These are phyloP conservation scores for Recurvomyces mirabilis DNA, from an alignment of 495 filamentous ascomycete species.

Conservation along the genomic window DNA sequence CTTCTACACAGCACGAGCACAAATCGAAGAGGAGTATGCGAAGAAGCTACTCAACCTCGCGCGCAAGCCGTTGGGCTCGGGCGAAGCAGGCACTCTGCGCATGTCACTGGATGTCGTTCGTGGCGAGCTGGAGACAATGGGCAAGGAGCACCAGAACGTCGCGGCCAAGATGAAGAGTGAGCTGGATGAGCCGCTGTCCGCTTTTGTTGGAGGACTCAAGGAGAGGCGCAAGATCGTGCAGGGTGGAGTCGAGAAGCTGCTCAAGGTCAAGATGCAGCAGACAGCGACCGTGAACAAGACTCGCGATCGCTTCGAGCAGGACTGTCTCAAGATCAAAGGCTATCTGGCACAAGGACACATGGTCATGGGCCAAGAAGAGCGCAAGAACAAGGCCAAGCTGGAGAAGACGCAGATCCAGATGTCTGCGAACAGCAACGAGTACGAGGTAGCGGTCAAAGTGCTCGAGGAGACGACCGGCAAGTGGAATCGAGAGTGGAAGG, in stretches of 20 bases:
- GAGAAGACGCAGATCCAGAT: slow-evolving; percentile 97
- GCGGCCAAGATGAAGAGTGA: slow-evolving; percentile 92
- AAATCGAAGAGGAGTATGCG: slow-evolving; percentile 97
- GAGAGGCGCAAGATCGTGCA: slow-evolving; percentile 95
- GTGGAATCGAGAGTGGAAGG: slow-evolving; percentile 98
- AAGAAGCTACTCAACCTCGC: slow-evolving; percentile 76
- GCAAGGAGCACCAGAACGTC: slow-evolving; percentile 80
- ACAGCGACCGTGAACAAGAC: slow-evolving; percentile 89
- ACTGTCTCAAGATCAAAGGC: slow-evolving; percentile 95
- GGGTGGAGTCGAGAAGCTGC: slow-evolving; percentile 77
- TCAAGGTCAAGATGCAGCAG: slow-evolving; percentile 87
- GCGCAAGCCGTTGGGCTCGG: slow-evolving; percentile 82
- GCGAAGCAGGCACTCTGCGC: slow-evolving; percentile 73
- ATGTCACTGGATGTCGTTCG: slow-evolving; percentile 76
- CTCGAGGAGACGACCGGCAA: slow-evolving; percentile 92
- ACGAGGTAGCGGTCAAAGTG: slow-evolving; percentile 80
- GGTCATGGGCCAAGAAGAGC: slow-evolving; percentile 99
- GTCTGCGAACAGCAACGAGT: slow-evolving; percentile 80
- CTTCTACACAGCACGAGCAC: slow-evolving; percentile 84
- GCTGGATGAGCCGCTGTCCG: slow-evolving; percentile 85
- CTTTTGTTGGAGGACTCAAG: slow-evolving; percentile 87
- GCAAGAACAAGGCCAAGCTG: slow-evolving; percentile 96
- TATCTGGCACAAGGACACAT: slow-evolving; percentile 98
- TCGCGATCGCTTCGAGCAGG: slow-evolving; percentile 89
- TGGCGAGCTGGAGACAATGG: slow-evolving; percentile 87